phyloP scores from a whole-genome alignment of 345 rosid species.

The Microcos paniculata region DNA sequence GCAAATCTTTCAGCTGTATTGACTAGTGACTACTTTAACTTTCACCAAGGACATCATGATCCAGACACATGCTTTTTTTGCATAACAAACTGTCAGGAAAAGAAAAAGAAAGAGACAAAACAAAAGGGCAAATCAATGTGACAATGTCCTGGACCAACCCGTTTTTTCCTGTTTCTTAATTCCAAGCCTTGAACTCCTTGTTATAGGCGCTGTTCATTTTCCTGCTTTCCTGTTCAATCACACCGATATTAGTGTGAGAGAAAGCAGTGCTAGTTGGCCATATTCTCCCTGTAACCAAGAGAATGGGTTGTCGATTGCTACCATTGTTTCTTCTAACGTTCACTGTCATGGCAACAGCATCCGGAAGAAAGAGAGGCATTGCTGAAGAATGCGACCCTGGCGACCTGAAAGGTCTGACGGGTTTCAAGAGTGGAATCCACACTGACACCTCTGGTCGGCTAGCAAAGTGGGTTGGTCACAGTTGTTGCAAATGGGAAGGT shows the following conservation, averaged over 20 bases:
- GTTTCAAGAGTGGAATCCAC: constrained; percentile 41
- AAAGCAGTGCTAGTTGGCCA: background rate
- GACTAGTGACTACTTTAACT: constrained; percentile 11
- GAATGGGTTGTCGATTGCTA: constrained; percentile 30
- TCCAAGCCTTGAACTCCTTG: background rate
- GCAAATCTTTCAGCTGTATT: constrained; percentile 7
- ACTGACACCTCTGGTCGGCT: constrained; percentile 46
- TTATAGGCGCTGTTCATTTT: background rate
- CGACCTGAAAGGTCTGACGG: constrained; percentile 44
- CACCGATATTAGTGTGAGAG: background rate
- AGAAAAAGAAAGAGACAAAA: background rate
- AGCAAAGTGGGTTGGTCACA: constrained; percentile 37
- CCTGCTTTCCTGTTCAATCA: constrained; percentile 9
- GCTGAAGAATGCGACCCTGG: constrained; percentile 29
- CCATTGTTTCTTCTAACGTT: constrained; percentile 23
- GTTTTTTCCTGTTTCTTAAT: background rate
- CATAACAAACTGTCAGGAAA: constrained; percentile 26
- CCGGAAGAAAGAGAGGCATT: constrained; percentile 11
- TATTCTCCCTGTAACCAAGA: background rate
- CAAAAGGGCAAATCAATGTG: constrained; percentile 16
- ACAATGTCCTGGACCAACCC: constrained; percentile 18
- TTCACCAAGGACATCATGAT: constrained; percentile 33
- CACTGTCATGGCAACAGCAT: constrained; percentile 9
- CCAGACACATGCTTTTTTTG: constrained; percentile 40
- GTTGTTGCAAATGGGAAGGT: constrained; percentile 58